Evolutionary conservation across 2,329 filamentous ascomycete genomes (phyloP).

Genomic region (Colletotrichum scovillei): DNA sequence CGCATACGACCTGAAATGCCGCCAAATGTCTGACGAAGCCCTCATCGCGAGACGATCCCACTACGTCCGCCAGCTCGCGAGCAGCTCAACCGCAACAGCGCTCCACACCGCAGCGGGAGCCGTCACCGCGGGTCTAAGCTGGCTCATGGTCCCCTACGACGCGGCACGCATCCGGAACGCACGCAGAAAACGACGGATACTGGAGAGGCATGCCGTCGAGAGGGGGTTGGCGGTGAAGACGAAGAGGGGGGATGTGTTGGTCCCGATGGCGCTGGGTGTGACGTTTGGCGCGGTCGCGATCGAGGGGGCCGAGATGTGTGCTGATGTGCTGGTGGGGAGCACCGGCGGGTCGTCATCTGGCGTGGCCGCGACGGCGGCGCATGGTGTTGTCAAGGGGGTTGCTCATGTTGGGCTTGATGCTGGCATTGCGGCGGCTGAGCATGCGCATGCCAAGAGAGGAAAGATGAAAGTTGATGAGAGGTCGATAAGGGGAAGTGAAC

Average conservation of each 20-base stretch:
- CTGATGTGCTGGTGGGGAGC: neutral
- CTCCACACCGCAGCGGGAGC: conserved; percentile 52
- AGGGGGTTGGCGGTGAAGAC: neutral
- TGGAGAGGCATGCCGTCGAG: conserved; percentile 45
- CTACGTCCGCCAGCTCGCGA: conserved; percentile 53
- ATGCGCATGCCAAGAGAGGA: neutral
- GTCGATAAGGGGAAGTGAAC: neutral
- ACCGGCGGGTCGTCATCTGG: neutral
- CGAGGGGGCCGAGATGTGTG: neutral
- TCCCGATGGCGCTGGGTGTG: conserved; percentile 2
- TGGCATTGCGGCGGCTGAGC: conserved; percentile 7
- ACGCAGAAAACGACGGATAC: conserved; percentile 54
- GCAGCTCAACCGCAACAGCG: conserved; percentile 46
- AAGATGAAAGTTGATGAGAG: neutral
- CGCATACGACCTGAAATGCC: conserved; percentile 52
- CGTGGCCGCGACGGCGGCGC: neutral
- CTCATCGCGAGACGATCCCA: conserved; percentile 50
- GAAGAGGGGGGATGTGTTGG: conserved; percentile 3
- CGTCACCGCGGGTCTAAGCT: conserved; percentile 42
- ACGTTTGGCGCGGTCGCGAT: conserved; percentile 12
- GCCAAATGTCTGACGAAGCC: conserved; percentile 47
- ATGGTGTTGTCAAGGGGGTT: neutral
- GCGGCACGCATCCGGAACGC: conserved; percentile 55
- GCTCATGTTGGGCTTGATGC: conserved; percentile 13
- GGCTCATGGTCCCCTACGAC: conserved; percentile 6